Conservation (phyloP, 2,329 filamentous ascomycete genomes). For the Niveomyces coronatus region DNA sequence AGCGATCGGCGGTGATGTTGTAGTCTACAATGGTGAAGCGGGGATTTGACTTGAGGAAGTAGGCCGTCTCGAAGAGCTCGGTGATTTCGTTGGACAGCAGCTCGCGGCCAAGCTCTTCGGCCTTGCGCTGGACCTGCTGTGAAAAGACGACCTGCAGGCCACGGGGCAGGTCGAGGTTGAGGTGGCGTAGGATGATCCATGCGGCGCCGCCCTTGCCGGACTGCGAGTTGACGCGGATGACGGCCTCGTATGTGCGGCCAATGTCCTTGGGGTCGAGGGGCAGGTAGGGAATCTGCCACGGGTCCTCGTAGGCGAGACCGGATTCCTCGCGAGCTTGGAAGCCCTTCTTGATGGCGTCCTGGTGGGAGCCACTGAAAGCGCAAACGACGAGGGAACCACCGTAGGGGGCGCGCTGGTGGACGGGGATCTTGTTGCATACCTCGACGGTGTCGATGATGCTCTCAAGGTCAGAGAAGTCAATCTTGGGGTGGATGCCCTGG, state of each 20-base stretch:
- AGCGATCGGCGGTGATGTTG: conserved; percentile 77
- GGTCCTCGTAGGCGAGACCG: conserved; percentile 49
- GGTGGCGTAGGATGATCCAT: conserved; percentile 83
- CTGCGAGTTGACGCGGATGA: conserved; percentile 96
- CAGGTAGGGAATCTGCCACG: conserved; percentile 83
- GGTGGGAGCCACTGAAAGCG: conserved; percentile 84
- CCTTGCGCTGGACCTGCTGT: conserved; percentile 70
- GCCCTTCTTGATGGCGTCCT: conserved; percentile 93
- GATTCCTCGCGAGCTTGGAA: conserved; percentile 60
- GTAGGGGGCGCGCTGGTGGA: conserved; percentile 83
- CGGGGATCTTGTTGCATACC: conserved; percentile 86
- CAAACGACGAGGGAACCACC: conserved; percentile 85
- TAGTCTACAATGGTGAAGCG: conserved; percentile 86
- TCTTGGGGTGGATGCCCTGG: conserved; percentile 71
- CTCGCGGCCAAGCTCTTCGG: conserved; percentile 75
- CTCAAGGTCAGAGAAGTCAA: conserved; percentile 88
- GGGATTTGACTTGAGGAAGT: conserved; percentile 74
- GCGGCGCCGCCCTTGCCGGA: conserved; percentile 89
- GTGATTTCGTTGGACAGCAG: conserved; percentile 76
- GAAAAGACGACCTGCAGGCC: conserved; percentile 88
- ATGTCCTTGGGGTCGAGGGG: conserved; percentile 90
- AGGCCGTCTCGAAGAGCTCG: conserved; percentile 77
- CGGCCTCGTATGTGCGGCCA: conserved; percentile 91
- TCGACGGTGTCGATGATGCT: conserved; percentile 83
- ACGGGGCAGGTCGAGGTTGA: conserved; percentile 85